Evolutionary conservation across 2,329 filamentous ascomycete genomes (phyloP).

Genomic region (Claviceps africana): DNA sequence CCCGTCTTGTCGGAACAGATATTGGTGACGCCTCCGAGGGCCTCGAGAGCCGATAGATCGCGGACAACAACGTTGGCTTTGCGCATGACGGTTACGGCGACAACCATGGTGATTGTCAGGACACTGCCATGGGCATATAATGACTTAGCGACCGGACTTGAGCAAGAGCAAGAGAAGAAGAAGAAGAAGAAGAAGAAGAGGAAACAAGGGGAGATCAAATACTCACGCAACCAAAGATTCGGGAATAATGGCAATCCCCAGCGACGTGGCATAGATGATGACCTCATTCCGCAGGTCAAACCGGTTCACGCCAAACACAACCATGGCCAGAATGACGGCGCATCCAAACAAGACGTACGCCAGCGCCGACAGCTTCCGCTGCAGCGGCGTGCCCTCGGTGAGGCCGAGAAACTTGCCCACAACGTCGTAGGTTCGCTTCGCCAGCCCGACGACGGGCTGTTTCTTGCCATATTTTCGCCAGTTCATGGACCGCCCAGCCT

Average conservation of each 20-base stretch:
- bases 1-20: constrained; percentile 65
- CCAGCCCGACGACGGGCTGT: constrained; percentile 32
- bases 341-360: constrained; percentile 64
- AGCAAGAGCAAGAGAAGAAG: too few species aligned
- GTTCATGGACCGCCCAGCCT: constrained; percentile 40
- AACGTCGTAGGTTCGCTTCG: constrained; percentile 33
- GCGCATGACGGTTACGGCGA: constrained; percentile 50
- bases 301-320: constrained; percentile 44
- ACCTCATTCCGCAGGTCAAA: constrained; percentile 38
- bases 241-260: constrained; percentile 48
- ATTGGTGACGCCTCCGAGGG: constrained; percentile 56
- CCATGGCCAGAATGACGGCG: constrained; percentile 42
- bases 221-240: constrained; percentile 49
- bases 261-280: constrained; percentile 43
- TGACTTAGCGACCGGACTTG: neutral
- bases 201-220: constrained; percentile 2
- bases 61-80: constrained; percentile 51
- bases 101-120: constrained; percentile 56
- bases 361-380: constrained; percentile 63
- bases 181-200: neutral
- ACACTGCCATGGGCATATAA: constrained; percentile 25
- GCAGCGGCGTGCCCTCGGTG: constrained; percentile 59
- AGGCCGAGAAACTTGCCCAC: constrained; percentile 46
- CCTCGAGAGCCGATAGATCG: constrained; percentile 53
- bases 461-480: constrained; percentile 38